A percentile compares a stretch with the other conserved stretches of the same genome.
Evolutionary conservation across 306 rosid genomes (phyloP).

Genomic region (Ormosia semicastrata): DNA sequence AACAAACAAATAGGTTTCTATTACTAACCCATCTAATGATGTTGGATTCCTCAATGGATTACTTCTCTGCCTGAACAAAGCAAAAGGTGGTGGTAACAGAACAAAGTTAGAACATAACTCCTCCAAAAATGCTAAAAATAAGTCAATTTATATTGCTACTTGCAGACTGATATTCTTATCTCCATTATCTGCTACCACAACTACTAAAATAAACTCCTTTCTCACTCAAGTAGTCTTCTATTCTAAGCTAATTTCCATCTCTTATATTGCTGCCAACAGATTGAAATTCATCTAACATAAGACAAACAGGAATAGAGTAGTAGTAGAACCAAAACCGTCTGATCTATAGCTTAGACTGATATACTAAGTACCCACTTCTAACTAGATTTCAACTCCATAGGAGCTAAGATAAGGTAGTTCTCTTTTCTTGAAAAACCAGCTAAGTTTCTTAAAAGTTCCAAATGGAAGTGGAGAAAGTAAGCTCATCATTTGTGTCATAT

Average conservation of each 20-base stretch:
- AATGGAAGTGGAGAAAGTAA: slow-evolving; percentile 61
- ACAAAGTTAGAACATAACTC: not conserved
- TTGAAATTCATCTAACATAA: slow-evolving; percentile 20
- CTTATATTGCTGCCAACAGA: slow-evolving; percentile 27
- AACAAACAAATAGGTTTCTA: not conserved
- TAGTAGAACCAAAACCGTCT: slow-evolving; percentile 36
- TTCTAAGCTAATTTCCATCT: slow-evolving; percentile 32
- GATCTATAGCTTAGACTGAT: slow-evolving; percentile 31
- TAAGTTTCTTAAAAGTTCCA: slow-evolving; percentile 64
- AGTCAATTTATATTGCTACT: not conserved
- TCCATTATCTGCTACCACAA: slow-evolving; percentile 6
- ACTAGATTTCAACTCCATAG: slow-evolving; percentile 16
- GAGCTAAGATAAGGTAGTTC: slow-evolving; percentile 14
- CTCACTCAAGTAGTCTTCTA: not conserved
- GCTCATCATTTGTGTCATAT: slow-evolving; percentile 57
- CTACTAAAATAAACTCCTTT: slow-evolving; percentile 15
- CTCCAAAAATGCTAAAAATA: slow-evolving; percentile 1
- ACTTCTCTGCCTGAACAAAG: not conserved
- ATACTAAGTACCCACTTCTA: not conserved
- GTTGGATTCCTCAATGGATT: not conserved
- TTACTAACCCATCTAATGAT: not conserved
- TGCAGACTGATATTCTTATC: not conserved
- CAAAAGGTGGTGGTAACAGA: not conserved
- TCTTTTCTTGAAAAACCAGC: slow-evolving; percentile 17
- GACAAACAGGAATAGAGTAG: slow-evolving; percentile 23